Evolutionary conservation across 768 basidiomycete genomes (phyloP).

Genomic region (Candolleomyces eurysporus): DNA sequence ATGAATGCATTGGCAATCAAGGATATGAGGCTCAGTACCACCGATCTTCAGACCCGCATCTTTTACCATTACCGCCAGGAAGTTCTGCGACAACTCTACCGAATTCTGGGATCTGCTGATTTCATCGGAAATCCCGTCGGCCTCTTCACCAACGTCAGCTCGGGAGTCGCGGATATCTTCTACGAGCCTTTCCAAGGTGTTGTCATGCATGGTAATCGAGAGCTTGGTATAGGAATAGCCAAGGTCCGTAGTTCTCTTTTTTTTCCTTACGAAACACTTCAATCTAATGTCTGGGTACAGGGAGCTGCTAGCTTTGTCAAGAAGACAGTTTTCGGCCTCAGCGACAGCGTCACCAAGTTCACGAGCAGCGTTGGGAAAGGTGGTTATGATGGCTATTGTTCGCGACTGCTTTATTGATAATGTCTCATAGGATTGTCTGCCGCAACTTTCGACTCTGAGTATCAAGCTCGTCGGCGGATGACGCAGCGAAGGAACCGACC

Average conservation of each 20-base stretch:
- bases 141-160: constrained; percentile 96
- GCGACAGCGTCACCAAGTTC: constrained; percentile 96
- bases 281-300: constrained; percentile 33
- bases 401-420: not conserved
- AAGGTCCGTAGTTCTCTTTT: constrained; percentile 50
- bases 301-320: constrained; percentile 98
- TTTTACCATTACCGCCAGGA: constrained; percentile 93
- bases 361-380: constrained; percentile 98
- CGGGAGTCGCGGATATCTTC: constrained; percentile 97
- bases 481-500: constrained; percentile 92
- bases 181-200: constrained; percentile 98
- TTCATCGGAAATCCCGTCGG: constrained; percentile 97
- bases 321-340: constrained; percentile 96
- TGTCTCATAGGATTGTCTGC: constrained; percentile 76
- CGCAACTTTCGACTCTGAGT: constrained; percentile 95
- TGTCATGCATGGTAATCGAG: constrained; percentile 93
- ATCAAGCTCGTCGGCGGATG: constrained; percentile 85
- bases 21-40: constrained; percentile 85
- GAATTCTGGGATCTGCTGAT: constrained; percentile 97
- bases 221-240: constrained; percentile 91
- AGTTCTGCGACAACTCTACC: constrained; percentile 89
- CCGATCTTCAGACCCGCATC: constrained; percentile 83
- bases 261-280: not conserved
- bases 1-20: constrained; percentile 93
- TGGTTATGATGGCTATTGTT: constrained; percentile 19